Evolutionary conservation across 352 stramenopile species (phyloP), one percentile per base, ranked within the genome.

Genomic region (Pythium insidiosum): DNA sequence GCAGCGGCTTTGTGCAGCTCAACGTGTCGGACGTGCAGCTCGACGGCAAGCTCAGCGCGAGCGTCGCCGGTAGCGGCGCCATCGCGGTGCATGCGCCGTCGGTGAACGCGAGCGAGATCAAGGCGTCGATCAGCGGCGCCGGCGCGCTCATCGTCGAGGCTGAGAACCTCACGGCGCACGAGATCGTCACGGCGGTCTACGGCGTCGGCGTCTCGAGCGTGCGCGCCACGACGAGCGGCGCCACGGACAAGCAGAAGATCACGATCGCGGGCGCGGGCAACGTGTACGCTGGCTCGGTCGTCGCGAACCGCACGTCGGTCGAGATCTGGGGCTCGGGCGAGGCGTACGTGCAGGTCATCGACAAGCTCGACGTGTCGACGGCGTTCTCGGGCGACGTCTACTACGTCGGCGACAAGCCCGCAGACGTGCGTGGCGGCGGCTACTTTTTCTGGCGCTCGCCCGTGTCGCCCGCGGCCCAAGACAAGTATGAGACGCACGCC

Each of bases 401-500:
- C 47, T 83, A 78, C 51, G 53, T 73, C 13, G 70, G 70, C 22
- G 56, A 31, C 10, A 47, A 63, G 25, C 67, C 70, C 1, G 50
- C 47, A 6, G 41, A 59, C 2, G 38, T 83, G 28, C 73, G 77
- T 50, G 69, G 68, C 38, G 70, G 68, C 31, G 60, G 63, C 39
- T 83, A 64, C 67, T 76, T n/a, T n/a, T n/a, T n/a, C n/a, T n/a
- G n/a, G 66, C 61, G 67, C 21, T 63, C 65, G 28, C 68, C 67
- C 20, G 66, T 79, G 21, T 65, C 73, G 43, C 57, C 55, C 5
- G 56, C 66, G 5, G 43, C 42, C 19, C 51, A 58, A 24, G 73
- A 78, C 53, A 66, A 61, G 53, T 49, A 65, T 24, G n/a, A 63
- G 21, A 50, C 63, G 13, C 63, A 64, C 54, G 60, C 64, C 40